phyloP scores from a whole-genome alignment of 495 filamentous ascomycete genomes.

The Aspergillus mulundensis region DNA sequence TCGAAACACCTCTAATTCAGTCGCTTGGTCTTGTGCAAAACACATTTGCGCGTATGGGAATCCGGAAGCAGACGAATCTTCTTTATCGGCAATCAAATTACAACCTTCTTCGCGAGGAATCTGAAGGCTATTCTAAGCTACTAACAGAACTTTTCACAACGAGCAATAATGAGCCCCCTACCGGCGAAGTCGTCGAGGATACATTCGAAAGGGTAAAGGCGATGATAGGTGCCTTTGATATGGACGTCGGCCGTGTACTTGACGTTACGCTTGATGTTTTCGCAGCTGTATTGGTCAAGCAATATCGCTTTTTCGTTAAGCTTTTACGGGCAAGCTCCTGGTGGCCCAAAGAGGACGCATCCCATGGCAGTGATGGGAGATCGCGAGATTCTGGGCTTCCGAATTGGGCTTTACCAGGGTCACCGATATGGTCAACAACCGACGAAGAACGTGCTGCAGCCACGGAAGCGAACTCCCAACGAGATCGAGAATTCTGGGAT shows the following conservation, averaged over 20 bases:
- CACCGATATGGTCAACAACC: conserved; percentile 48
- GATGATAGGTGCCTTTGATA: conserved; percentile 85
- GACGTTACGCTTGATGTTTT: conserved; percentile 91
- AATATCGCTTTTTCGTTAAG: conserved; percentile 89
- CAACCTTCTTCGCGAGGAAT: conserved; percentile 92
- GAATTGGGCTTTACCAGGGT: conserved; percentile 73
- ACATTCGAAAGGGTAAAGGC: conserved; percentile 82
- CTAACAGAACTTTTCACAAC: conserved; percentile 85
- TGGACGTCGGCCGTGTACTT: conserved; percentile 89
- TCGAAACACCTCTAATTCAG: conserved; percentile 74
- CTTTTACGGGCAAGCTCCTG: conserved; percentile 87
- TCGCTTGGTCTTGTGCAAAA: conserved; percentile 74
- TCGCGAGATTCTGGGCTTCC: conserved; percentile 57
- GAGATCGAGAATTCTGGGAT: conserved; percentile 79
- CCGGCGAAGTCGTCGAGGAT: conserved; percentile 60
- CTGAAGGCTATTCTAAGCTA: conserved; percentile 89
- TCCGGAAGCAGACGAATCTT: conserved; percentile 84
- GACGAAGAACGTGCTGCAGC: conserved; percentile 61
- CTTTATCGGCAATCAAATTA: conserved; percentile 95
- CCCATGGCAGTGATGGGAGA: conserved; percentile 27
- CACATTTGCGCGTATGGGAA: conserved; percentile 75
- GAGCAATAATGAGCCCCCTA: conserved; percentile 56
- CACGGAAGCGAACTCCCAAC: conserved; percentile 47
- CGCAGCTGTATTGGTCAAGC: conserved; percentile 75
- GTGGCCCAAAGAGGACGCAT: conserved; percentile 72